phyloP scores from a whole-genome alignment of 257 asterid species.

The Anisodus tanguticus region DNA sequence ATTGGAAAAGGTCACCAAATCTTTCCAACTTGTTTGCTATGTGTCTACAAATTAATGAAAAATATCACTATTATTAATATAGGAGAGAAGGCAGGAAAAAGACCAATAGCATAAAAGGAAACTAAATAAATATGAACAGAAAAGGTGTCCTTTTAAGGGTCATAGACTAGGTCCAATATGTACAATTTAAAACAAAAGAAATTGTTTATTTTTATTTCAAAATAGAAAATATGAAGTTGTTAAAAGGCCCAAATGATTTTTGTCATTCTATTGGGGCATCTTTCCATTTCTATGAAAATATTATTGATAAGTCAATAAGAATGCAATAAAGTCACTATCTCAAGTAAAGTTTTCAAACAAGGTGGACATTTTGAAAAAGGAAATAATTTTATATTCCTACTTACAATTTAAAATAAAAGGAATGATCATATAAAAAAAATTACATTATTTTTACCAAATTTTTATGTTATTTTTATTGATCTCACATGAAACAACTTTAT shows the following conservation, averaged over 20 bases:
- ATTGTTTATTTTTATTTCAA: no score
- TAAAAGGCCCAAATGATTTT: not conserved
- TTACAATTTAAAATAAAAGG: not conserved
- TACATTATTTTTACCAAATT: not conserved
- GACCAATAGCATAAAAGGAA: not conserved
- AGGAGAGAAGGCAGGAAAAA: not conserved
- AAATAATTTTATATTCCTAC: not conserved
- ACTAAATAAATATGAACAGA: conserved; percentile 9
- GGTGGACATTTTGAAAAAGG: not conserved
- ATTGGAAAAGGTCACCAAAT: not conserved
- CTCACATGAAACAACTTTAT: no score
- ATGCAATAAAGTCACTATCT: not conserved
- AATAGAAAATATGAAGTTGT: not conserved
- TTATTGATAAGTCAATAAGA: not conserved
- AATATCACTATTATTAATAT: not conserved
- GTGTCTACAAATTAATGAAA: conserved; percentile 18
- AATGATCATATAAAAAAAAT: not conserved
- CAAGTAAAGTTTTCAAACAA: not conserved
- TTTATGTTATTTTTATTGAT: no score
- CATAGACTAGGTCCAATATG: not conserved
- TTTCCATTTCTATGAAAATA: conserved; percentile 1
- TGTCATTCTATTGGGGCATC: not conserved
- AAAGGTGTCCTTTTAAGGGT: not conserved
- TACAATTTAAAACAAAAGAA: not conserved
- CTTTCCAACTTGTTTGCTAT: not conserved